Base-by-base conservation (phyloP, 495 filamentous ascomycete genomes). In the Entonaema liquescens region DNA sequence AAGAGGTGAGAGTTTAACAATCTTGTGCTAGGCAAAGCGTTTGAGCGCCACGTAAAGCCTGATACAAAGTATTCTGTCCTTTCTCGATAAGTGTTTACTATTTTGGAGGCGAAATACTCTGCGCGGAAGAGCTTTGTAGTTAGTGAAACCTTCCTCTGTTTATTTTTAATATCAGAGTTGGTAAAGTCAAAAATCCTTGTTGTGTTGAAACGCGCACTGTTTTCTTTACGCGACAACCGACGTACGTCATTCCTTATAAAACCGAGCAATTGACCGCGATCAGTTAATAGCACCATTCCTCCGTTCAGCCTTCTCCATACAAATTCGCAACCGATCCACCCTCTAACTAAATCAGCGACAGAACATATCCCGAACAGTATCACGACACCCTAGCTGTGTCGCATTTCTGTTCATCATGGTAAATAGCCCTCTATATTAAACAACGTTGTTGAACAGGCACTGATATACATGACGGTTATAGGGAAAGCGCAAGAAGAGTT, bases 401-500 rank as follows among this genome's bases (percentile, higher is more conserved):
- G 23, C 36, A 42, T 59, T 29, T 19, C 40, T 13, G n/a, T 36
- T 47, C 33, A 21, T 25, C 23, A 68, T 68, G 66, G 66, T 68
- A 62, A 44, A 31, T 49, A 21, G 1, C 42, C 19, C 53, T 25
- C 15, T 53, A 2, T 15, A 23, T 53, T 53, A 17, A 21, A 1
- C 23, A 21, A 25, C 35, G 3, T 11, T 4, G 13, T 42, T 6
- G 5, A 17, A 12, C 3, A 47, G 44, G 25, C 29, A 13, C 60
- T 67, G 38, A 71, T 65, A 33, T 47, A 9, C 12, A 56, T 19
- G n/a, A 28, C 21, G 13, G 29, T n/a, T 59, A 59, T 26, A 75
- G 92, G 95, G 95, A 59, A 99, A 99, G 84, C 91, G 95, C 77
- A 98, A 98, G 91, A 96, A 96, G 89, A 91, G 91, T 29, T 89